Evolutionary conservation across 495 filamentous ascomycete genomes (phyloP).

Genomic region (Aspergillus nanangensis): DNA sequence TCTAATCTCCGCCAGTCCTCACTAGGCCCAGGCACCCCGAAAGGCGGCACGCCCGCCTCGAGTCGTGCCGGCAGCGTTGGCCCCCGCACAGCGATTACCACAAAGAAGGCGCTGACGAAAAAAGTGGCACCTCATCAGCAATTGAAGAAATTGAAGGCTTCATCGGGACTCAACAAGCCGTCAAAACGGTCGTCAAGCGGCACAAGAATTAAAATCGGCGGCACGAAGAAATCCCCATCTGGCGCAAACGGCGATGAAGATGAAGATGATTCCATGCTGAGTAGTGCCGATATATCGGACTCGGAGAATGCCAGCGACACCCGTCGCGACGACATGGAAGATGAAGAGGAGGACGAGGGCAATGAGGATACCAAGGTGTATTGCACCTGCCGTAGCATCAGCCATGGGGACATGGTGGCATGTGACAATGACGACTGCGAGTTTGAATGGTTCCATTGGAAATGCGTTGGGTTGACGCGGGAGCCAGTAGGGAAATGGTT

Average conservation of each 20-base stretch:
- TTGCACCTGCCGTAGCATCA: conserved; percentile 87
- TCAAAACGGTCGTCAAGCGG: conserved; percentile 50
- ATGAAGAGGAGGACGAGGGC: conserved; percentile 77
- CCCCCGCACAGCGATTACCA: conserved; percentile 46
- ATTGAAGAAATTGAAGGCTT: conserved; percentile 47
- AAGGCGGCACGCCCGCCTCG: conserved; percentile 59
- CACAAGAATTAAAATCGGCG: conserved; percentile 28
- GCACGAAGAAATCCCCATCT: conserved; percentile 56
- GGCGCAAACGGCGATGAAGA: conserved; percentile 60
- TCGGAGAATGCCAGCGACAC: conserved; percentile 37
- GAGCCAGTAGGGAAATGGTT: conserved; percentile 93
- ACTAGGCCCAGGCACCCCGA: conserved; percentile 81
- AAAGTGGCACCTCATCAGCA: conserved; percentile 65
- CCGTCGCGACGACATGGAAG: conserved; percentile 54
- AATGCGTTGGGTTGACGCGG: conserved; percentile 81
- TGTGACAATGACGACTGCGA: conserved; percentile 92
- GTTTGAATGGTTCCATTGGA: conserved; percentile 99
- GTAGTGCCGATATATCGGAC: conserved; percentile 47
- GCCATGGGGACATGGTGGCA: conserved; percentile 96
- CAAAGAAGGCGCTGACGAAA: conserved; percentile 59
- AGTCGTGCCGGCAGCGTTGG: conserved; percentile 70
- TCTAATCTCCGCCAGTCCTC: conserved; percentile 79
- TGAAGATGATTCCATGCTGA: conserved; percentile 58
- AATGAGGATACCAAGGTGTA: conserved; percentile 86
- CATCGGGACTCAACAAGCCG: conserved; percentile 42